Evolutionary conservation across 805 yeast genomes (phyloP).

Genomic region (Candida krabiensis): DNA sequence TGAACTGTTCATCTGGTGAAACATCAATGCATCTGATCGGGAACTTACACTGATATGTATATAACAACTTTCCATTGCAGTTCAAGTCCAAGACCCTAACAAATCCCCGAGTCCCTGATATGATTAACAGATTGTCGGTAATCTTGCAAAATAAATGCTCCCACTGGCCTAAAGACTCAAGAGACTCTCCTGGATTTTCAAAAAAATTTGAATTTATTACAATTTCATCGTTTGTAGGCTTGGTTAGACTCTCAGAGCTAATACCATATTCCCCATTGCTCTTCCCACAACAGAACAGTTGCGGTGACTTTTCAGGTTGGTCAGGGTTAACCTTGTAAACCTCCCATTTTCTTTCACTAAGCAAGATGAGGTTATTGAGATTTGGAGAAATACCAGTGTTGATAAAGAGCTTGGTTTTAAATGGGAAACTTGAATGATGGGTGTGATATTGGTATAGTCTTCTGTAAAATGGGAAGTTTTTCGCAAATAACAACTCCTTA

Average conservation of each 20-base stretch:
- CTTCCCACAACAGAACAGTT: conserved; percentile 64
- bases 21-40: conserved; percentile 80
- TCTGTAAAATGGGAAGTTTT: conserved; percentile 82
- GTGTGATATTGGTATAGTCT: conserved; percentile 55
- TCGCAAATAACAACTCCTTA: conserved; percentile 68
- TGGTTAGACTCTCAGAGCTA: conserved; percentile 39
- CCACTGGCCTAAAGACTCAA: conserved; percentile 48
- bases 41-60: conserved; percentile 66
- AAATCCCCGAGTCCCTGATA: conserved; percentile 73
- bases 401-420: conserved; percentile 48
- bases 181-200: conserved; percentile 27
- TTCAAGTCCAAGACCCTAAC: conserved; percentile 63
- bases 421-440: conserved; percentile 47
- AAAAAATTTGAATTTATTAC: conserved; percentile 29
- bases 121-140: conserved; percentile 57
- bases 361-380: conserved; percentile 60
- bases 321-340: conserved; percentile 55
- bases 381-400: conserved; percentile 65
- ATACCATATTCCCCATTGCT: conserved; percentile 68
- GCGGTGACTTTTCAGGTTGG: conserved; percentile 48
- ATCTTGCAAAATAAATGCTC: conserved; percentile 60
- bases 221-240: conserved; percentile 20
- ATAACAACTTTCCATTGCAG: conserved; percentile 59
- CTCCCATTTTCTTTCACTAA: conserved; percentile 73
- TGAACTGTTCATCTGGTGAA: conserved; percentile 58